A percentile compares a stretch with the other conserved stretches of the same genome.
These are phyloP conservation scores for Xylariomycetidae sp. DNA, from an alignment of 2,329 filamentous ascomycete genomes.

Conservation along the genomic window DNA sequence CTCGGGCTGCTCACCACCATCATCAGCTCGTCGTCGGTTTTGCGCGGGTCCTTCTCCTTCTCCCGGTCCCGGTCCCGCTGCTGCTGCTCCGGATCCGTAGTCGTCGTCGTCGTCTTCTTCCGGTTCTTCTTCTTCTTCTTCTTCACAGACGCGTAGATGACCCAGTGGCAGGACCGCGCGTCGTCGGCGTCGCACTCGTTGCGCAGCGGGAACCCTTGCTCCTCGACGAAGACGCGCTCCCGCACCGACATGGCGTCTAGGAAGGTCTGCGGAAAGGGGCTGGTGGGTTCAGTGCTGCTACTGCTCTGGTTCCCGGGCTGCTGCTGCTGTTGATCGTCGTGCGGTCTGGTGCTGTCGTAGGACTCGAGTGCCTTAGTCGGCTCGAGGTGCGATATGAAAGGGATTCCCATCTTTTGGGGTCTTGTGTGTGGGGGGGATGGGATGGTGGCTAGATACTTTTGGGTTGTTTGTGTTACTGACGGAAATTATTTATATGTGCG, in stretches of 20 bases:
- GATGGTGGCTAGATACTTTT: background rate
- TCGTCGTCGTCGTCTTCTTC: no score
- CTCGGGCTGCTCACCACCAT: no score
- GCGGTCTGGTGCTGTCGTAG: constrained; percentile 37
- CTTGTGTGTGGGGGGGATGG: background rate
- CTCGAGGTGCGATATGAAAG: constrained; percentile 43
- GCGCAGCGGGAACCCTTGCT: constrained; percentile 55
- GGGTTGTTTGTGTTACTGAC: no score
- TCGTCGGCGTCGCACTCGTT: constrained; percentile 82
- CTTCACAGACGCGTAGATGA: constrained; percentile 68
- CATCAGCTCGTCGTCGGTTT: constrained; percentile 16
- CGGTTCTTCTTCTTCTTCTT: constrained; percentile 25
- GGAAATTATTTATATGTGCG: no score
- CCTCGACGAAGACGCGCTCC: constrained; percentile 54
- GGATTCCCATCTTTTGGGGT: constrained; percentile 39
- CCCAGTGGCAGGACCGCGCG: constrained; percentile 75
- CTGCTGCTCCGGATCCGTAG: no score
- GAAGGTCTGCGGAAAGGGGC: constrained; percentile 53
- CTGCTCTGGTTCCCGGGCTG: no score
- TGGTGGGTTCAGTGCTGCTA: no score
- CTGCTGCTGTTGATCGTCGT: constrained; percentile 44
- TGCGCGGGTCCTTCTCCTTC: background rate
- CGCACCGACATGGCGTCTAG: constrained; percentile 61
- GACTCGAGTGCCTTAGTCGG: constrained; percentile 45
- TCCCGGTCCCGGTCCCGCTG: background rate